These are phyloP conservation scores for Cystobasidium ongulense DNA, from an alignment of 768 basidiomycete genomes.

Conservation along the genomic window DNA sequence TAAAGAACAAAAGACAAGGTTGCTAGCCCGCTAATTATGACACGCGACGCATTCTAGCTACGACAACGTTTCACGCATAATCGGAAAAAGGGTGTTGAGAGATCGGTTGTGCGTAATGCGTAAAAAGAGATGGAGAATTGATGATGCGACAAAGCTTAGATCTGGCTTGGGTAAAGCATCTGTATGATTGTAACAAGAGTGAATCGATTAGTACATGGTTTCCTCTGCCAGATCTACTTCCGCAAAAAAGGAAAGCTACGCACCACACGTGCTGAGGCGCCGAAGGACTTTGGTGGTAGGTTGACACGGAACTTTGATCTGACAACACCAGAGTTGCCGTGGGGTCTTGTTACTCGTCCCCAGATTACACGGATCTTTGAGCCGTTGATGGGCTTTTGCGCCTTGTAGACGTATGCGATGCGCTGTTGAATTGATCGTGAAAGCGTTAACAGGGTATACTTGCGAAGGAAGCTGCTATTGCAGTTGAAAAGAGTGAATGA, in stretches of 20 bases:
- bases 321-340: conserved; percentile 78
- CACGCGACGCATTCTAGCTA: not conserved
- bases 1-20: not conserved
- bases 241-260: not conserved
- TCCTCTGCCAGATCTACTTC: no score
- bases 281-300: conserved; percentile 89
- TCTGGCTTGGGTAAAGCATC: conserved; percentile 89
- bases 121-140: not conserved
- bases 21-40: no score
- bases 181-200: no score
- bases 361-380: conserved; percentile 96
- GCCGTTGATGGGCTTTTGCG: conserved; percentile 86
- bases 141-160: conserved; percentile 22
- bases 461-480: no score
- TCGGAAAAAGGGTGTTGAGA: not conserved
- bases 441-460: no score
- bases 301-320: conserved; percentile 94
- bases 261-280: conserved; percentile 83
- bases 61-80: conserved; percentile 5
- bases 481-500: not conserved
- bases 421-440: conserved; percentile 53
- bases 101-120: not conserved
- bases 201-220: no score
- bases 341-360: conserved; percentile 52
- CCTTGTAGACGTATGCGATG: conserved; percentile 95